Evolutionary conservation across 345 rosid species (phyloP).

Genomic region (Gossypium thurberi): DNA sequence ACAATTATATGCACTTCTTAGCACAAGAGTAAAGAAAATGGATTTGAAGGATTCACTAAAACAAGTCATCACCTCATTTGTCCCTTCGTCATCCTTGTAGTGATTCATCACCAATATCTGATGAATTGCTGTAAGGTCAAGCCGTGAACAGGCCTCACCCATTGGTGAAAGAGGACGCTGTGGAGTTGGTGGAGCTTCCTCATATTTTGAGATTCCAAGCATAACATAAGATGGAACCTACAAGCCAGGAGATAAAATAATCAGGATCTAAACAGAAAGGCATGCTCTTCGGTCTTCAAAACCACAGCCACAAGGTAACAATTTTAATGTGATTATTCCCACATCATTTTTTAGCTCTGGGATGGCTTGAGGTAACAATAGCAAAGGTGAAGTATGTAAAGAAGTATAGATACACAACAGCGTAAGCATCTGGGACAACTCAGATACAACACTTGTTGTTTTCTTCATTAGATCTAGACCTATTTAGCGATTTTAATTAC

Average conservation of each 20-base stretch:
- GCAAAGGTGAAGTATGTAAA: not conserved
- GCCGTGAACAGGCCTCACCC: slow-evolving; percentile 95
- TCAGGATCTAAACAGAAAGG: not conserved
- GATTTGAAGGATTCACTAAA: not conserved
- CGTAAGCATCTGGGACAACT: not conserved
- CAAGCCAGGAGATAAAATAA: slow-evolving; percentile 14
- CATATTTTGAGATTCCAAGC: slow-evolving; percentile 73
- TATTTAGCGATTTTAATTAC: not conserved
- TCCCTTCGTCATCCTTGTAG: slow-evolving; percentile 94
- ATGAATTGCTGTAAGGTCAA: slow-evolving; percentile 96
- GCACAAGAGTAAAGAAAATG: not conserved
- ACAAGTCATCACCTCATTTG: slow-evolving; percentile 58
- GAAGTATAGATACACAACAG: not conserved
- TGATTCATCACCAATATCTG: slow-evolving; percentile 77
- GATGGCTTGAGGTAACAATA: not conserved
- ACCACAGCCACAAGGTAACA: not conserved
- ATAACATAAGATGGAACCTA: slow-evolving; percentile 88
- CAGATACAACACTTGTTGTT: not conserved
- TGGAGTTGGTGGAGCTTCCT: slow-evolving; percentile 69
- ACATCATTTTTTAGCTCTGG: not conserved
- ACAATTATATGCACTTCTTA: slow-evolving; percentile 17
- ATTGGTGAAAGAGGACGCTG: slow-evolving; percentile 72
- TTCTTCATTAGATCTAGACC: not conserved
- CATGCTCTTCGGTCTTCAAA: not conserved
- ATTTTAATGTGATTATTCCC: not conserved